Conservation (phyloP, 2,329 filamentous ascomycete genomes). For the Onygenales sp. region DNA sequence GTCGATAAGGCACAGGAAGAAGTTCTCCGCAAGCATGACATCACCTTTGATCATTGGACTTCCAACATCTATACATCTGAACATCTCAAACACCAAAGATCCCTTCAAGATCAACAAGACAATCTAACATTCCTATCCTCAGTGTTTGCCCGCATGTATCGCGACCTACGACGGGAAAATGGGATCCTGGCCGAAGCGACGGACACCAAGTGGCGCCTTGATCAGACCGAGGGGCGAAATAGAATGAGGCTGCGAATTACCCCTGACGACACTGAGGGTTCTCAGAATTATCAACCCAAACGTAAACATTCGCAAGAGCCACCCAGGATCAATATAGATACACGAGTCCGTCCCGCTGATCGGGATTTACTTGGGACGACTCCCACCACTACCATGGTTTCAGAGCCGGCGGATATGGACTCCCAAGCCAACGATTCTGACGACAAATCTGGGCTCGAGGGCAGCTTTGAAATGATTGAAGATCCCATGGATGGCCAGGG, state of each 20-base stretch:
- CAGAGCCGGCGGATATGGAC: constrained; percentile 23
- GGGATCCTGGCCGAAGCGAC: constrained; percentile 64
- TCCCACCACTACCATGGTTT: constrained; percentile 20
- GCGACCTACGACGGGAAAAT: constrained; percentile 67
- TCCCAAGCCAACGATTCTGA: constrained; percentile 22
- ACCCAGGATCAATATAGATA: constrained; percentile 37
- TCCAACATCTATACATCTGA: constrained; percentile 92
- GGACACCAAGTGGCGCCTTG: constrained; percentile 74
- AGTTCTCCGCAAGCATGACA: constrained; percentile 69
- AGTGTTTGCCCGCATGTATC: constrained; percentile 67
- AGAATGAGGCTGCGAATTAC: constrained; percentile 85
- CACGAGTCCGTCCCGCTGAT: constrained; percentile 27
- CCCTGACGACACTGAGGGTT: constrained; percentile 60
- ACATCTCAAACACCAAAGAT: constrained; percentile 79
- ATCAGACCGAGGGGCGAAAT: constrained; percentile 90
- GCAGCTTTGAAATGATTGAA: constrained; percentile 93
- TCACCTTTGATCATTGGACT: constrained; percentile 82
- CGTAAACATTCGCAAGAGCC: constrained; percentile 52
- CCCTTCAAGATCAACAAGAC: constrained; percentile 88
- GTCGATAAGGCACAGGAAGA: constrained; percentile 62
- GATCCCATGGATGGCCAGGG: constrained; percentile 80
- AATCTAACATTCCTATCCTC: constrained; percentile 69
- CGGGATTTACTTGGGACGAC: constrained; percentile 33
- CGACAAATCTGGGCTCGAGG: constrained; percentile 51
- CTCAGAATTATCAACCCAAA: constrained; percentile 77